Conservation (phyloP, 106 monocot species). For the Chionographis japonica region DNA sequence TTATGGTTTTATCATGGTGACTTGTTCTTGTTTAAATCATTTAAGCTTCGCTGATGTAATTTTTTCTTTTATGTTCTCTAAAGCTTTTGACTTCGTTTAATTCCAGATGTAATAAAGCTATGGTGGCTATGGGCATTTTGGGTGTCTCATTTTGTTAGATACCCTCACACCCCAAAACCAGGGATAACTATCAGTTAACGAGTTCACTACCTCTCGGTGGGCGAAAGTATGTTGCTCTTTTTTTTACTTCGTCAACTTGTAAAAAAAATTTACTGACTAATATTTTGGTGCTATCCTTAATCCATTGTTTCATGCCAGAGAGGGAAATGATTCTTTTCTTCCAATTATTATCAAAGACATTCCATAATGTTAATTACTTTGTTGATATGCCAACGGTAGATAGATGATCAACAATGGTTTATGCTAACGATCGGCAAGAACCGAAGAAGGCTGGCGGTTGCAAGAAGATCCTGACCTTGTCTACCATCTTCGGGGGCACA, state of each 20-base stretch:
- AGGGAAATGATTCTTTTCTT: slow-evolving; percentile 49
- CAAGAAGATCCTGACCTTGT: slow-evolving; percentile 89
- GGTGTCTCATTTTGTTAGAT: slow-evolving; percentile 17
- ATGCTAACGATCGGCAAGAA: neutral
- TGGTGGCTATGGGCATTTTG: slow-evolving; percentile 38
- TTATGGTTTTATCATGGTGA: neutral
- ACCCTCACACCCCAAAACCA: neutral
- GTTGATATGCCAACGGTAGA: slow-evolving; percentile 48
- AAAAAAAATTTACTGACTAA: neutral
- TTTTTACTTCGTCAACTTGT: neutral
- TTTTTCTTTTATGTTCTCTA: too few species aligned
- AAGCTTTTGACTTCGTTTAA: neutral
- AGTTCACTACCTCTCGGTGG: slow-evolving; percentile 38
- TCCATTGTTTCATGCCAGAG: slow-evolving; percentile 8
- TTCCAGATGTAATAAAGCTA: slow-evolving; percentile 28
- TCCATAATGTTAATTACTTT: slow-evolving; percentile 40
- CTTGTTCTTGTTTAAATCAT: neutral
- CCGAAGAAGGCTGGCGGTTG: slow-evolving; percentile 52
- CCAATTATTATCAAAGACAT: slow-evolving; percentile 39
- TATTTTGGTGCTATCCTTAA: neutral
- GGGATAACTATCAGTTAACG: slow-evolving; percentile 39
- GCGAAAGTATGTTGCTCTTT: slow-evolving; percentile 7
- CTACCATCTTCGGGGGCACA: slow-evolving; percentile 82
- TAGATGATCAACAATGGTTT: neutral
- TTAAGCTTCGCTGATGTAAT: neutral